Evolutionary conservation across 2,329 filamentous ascomycete species (phyloP).

Genomic region (Tolypocladium sp.): DNA sequence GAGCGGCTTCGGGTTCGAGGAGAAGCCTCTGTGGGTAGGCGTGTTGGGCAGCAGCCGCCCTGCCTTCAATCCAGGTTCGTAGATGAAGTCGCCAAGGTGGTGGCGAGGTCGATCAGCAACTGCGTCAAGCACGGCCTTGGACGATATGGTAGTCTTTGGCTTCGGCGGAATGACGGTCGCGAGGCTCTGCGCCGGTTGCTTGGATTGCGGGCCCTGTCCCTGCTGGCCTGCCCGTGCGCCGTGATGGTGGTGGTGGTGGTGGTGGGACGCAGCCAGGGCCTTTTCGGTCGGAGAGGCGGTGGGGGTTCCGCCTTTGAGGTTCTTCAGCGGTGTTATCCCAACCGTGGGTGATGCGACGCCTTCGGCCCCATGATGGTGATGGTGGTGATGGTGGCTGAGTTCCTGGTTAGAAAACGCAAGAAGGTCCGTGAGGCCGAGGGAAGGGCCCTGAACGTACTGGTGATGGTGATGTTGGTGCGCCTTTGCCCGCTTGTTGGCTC

Average conservation of each 20-base stretch:
- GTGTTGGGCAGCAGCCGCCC: constrained; percentile 33
- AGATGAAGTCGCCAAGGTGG: constrained; percentile 79
- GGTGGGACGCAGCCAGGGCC: constrained; percentile 24
- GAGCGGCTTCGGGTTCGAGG: constrained; percentile 58
- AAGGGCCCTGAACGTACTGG: constrained; percentile 39
- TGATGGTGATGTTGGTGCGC: constrained; percentile 58
- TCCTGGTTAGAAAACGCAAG: constrained; percentile 9
- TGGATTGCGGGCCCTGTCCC: constrained; percentile 12
- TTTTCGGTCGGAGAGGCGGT: constrained; percentile 36
- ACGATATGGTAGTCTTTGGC: constrained; percentile 57
- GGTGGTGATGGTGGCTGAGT: constrained; percentile 46
- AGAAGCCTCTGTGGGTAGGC: constrained; percentile 31
- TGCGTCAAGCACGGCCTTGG: constrained; percentile 61
- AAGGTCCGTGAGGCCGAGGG: not conserved
- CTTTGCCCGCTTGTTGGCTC: constrained; percentile 60
- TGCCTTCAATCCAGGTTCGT: constrained; percentile 57
- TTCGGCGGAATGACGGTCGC: constrained; percentile 39
- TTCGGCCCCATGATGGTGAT: constrained; percentile 45
- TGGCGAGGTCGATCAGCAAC: constrained; percentile 62
- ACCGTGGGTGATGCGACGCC: constrained; percentile 32
- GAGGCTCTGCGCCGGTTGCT: constrained; percentile 12
- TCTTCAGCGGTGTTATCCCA: constrained; percentile 37
- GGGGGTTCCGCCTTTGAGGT: constrained; percentile 34
- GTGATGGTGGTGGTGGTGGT: constrained; percentile 42
- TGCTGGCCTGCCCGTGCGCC: constrained; percentile 22